Base-by-base conservation (phyloP, 768 basidiomycete genomes). In the Boletus rufocinnamomeus region DNA sequence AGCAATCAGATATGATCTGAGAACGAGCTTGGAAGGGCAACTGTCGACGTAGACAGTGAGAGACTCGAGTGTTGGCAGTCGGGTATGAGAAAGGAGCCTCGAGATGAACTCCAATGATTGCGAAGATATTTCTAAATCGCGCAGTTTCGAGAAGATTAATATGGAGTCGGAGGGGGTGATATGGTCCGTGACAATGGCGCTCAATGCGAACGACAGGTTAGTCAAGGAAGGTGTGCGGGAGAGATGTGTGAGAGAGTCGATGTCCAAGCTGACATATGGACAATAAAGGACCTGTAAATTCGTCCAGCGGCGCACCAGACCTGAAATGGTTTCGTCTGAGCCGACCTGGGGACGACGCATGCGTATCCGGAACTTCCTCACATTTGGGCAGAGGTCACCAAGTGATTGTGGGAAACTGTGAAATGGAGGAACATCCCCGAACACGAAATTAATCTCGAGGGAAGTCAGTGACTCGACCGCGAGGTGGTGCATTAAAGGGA, bases 381-480 rank as follows among this genome's bases (percentile, higher is more conserved):
- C 44, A 34, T 61, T 58, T 28, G 65, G 63, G 46, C 65, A 64
- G 37, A 66, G 58, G 17, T 58, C 53, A 7, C 56, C 52, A n/a
- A 66, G 65, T 19, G 65, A 52, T 10, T n/a, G 35, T 6, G 65
- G 64, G 43, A 63, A 63, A 27, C 50, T 66, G 32, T 54, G 64
- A 21, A 66, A 63, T 3, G 65, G 38, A 23, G 65, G 64, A 14
- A 50, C 30, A 16, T 66, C 64, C 10, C 65, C 64, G 16, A 63
- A 63, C 16, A 65, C 57, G 32, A 65, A 63, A 19, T 66, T 57
- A 41, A 66, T 63, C 13, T 66, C 61, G 46, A 66, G 57, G 25
- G 64, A 66, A 4, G 61, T 66, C 16, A 66, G 30, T 14, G 61
- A 47, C 4, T 52, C 11, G 30, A 59, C 65, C 2, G 65, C 55